phyloP scores from a whole-genome alignment of 2,329 filamentous ascomycete genomes.

The Fusarium albidum region DNA sequence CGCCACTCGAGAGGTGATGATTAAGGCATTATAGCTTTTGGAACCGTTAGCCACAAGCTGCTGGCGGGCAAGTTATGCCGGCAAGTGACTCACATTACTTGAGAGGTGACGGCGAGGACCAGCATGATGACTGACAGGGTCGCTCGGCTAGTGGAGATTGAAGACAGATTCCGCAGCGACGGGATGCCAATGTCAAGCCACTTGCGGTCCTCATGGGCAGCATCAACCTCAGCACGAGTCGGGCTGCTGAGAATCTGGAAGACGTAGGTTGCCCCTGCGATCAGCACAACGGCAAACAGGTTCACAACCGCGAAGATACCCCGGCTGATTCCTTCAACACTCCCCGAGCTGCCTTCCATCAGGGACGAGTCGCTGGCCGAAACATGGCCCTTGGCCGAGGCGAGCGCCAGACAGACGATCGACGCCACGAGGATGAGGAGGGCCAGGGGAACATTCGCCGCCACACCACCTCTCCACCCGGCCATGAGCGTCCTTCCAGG shows the following conservation, averaged over 20 bases:
- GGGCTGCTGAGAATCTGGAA: constrained; percentile 64
- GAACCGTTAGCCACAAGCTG: constrained; percentile 16
- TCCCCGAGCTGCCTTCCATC: constrained; percentile 49
- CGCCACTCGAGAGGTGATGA: constrained; percentile 52
- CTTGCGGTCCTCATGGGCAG: constrained; percentile 53
- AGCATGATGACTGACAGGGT: constrained; percentile 51
- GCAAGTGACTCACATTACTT: constrained; percentile 57
- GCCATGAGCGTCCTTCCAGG: constrained; percentile 40
- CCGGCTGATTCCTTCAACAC: constrained; percentile 48
- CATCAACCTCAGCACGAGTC: constrained; percentile 57
- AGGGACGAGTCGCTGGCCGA: constrained; percentile 48
- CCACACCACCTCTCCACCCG: constrained; percentile 59
- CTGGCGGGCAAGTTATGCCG: neutral
- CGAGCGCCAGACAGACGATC: constrained; percentile 50
- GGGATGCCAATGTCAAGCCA: constrained; percentile 65
- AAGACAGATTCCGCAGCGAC: constrained; percentile 57
- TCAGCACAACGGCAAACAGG: constrained; percentile 50
- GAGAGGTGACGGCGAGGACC: constrained; percentile 52
- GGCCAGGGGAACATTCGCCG: constrained; percentile 53
- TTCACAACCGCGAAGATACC: constrained; percentile 56
- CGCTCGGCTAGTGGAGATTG: constrained; percentile 52
- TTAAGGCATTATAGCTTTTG: constrained; percentile 61
- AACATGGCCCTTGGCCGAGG: constrained; percentile 45
- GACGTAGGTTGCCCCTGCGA: constrained; percentile 61
- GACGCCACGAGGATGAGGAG: constrained; percentile 49